Evolutionary conservation across 768 basidiomycete genomes (phyloP), one percentile per base, ranked within the genome.

Genomic region (Calocera cornea): DNA sequence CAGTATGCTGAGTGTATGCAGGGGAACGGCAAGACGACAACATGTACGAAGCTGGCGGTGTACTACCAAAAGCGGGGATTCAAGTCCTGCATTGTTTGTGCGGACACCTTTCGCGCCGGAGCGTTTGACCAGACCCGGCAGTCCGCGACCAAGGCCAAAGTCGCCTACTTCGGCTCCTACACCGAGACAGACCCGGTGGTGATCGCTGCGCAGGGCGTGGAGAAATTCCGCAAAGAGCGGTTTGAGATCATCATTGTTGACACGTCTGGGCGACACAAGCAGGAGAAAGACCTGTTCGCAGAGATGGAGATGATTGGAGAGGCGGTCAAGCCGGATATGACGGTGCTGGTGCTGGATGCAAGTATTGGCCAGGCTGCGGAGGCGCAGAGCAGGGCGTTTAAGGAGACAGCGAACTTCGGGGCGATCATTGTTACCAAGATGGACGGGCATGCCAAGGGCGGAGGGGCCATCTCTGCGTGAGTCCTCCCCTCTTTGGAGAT

Each of bases 381-480:
- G 75, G 89, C 91, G 3, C 97, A 99, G 74, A 90, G 89, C 75
- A 85, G 86, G 44, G 97, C 97, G 1, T 99, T 99, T 83, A 99
- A 99, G 78, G 95, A 98, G 70, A 92, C 89, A 69, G 91, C 94
- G 24, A 86, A 97, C 75, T 99, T 99, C 75, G 97, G 95, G 67
- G 97, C 95, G 1, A 99, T 99, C 71, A 97, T 99, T 68, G 97
- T 99, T 17, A 99, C 97, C 12, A 99, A 99, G 79, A 92, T 99
- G 87, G 97, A 99, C 72, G 97, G 97, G 2, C 97, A 99, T 73
- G 97, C 97, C 0, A 98, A 97, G 76, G 97, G 97, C 67, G 97
- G 97, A 76, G 97, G 97, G 27, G 97, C 97, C 34, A 98, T 99
- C 69, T 99, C 97, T 50, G 95, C 95, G 95, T 97, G 78, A 68